Conservation (phyloP, 1,139 yeast genomes). For the Yarrowia galli region DNA sequence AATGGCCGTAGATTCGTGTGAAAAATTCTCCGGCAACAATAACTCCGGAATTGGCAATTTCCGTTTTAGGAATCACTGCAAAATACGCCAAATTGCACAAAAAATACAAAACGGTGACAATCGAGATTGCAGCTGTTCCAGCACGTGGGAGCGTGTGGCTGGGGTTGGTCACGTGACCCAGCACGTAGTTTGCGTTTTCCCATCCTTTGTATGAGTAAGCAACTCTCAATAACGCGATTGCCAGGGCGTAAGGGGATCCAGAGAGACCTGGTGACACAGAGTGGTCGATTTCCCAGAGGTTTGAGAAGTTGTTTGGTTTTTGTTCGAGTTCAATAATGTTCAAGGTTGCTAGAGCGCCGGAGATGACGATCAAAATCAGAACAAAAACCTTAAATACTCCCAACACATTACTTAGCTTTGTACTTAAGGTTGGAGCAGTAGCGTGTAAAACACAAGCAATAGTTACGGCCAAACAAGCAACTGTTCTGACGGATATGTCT, state of each 20-base stretch:
- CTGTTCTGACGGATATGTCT: conserved; percentile 44
- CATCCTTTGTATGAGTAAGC: conserved; percentile 69
- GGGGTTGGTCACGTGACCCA: conserved; percentile 79
- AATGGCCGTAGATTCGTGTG: conserved; percentile 69
- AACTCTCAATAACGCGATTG: conserved; percentile 64
- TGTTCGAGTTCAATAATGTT: conserved; percentile 45
- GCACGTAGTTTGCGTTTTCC: conserved; percentile 80
- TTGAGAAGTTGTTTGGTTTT: conserved; percentile 46
- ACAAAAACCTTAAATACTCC: conserved; percentile 77
- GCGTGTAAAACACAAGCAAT: conserved; percentile 71
- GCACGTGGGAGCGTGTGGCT: conserved; percentile 70
- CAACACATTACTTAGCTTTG: conserved; percentile 66
- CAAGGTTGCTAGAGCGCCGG: conserved; percentile 60
- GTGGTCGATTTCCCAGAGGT: conserved; percentile 44
- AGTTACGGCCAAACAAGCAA: conserved; percentile 65
- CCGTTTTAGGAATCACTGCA: conserved; percentile 76
- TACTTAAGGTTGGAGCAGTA: conserved; percentile 66
- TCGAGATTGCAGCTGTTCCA: conserved; percentile 71
- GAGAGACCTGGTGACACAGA: conserved; percentile 47
- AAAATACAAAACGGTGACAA: conserved; percentile 67
- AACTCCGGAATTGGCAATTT: conserved; percentile 68
- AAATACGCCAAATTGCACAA: conserved; percentile 76
- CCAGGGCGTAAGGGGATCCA: conserved; percentile 49
- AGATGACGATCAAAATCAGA: conserved; percentile 67
- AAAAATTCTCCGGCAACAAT: conserved; percentile 79